These are phyloP conservation scores for Arachis monticola DNA, from an alignment of 331 rosid species.

Conservation along the genomic window DNA sequence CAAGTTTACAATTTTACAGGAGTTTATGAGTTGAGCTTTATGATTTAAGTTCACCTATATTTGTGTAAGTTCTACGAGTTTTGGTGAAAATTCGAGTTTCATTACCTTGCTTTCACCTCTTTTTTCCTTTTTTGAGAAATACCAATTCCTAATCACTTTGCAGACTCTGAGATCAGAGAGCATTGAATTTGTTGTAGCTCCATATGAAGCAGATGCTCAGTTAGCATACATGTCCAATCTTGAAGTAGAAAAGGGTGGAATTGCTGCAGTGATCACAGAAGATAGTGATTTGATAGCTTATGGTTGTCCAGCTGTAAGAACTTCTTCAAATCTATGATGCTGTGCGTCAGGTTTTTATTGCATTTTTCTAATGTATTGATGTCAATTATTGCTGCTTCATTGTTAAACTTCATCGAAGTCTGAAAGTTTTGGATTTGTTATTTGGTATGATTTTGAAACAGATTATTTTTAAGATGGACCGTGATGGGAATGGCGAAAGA, in stretches of 20 bases:
- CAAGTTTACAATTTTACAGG: no score
- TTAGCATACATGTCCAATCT: constrained; percentile 77
- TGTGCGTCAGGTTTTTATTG: constrained; percentile 48
- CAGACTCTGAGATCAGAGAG: constrained; percentile 80
- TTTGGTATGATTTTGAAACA: constrained; percentile 49
- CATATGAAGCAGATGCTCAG: constrained; percentile 98
- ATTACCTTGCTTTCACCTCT: not conserved
- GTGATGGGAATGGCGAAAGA: constrained; percentile 81
- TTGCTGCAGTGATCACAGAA: constrained; percentile 73
- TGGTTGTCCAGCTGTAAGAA: constrained; percentile 94
- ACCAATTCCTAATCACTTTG: constrained; percentile 36
- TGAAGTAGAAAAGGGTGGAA: constrained; percentile 66
- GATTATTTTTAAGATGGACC: constrained; percentile 93
- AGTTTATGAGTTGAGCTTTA: no score
- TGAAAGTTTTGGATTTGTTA: constrained; percentile 37
- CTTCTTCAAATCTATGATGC: constrained; percentile 48
- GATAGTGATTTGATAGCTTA: constrained; percentile 72
- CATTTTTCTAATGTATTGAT: constrained; percentile 39
- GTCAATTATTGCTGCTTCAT: constrained; percentile 32
- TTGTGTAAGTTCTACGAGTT: no score
- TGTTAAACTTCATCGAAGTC: constrained; percentile 33
- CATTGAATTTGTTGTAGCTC: constrained; percentile 92
- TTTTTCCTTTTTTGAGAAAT: constrained; percentile 15
- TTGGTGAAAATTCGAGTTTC: no score
- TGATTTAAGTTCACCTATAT: no score